These are phyloP conservation scores for Globisporangium canariense DNA, from an alignment of 352 stramenopile species.

Conservation along the genomic window DNA sequence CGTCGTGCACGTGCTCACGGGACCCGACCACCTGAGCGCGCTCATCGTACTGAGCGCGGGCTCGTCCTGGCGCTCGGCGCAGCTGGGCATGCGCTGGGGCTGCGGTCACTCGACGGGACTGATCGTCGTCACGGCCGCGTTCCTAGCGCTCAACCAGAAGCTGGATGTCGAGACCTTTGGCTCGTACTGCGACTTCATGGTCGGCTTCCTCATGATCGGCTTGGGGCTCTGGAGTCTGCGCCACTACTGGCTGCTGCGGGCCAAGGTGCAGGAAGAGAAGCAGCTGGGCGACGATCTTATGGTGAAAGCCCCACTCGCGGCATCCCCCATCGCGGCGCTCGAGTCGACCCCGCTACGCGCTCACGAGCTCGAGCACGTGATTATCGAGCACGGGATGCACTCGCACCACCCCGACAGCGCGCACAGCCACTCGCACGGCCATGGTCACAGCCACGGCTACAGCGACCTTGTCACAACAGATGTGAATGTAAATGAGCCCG, in stretches of 20 bases:
- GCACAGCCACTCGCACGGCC: constrained; percentile 11
- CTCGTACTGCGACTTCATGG: constrained; percentile 64
- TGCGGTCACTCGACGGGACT: constrained; percentile 83
- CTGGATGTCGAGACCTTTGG: constrained; percentile 47
- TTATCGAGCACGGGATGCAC: constrained; percentile 34
- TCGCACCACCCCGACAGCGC: constrained; percentile 17
- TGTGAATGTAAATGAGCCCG: background rate
- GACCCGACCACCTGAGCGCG: constrained; percentile 83
- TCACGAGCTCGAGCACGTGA: constrained; percentile 27
- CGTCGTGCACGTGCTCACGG: constrained; percentile 51
- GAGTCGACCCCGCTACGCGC: constrained; percentile 34
- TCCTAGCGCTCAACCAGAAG: constrained; percentile 50
- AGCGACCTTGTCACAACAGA: background rate
- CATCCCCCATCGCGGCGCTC: constrained; percentile 6
- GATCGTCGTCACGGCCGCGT: constrained; percentile 58
- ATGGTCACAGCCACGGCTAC: constrained; percentile 9
- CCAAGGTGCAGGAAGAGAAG: constrained; percentile 22
- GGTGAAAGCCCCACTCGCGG: background rate
- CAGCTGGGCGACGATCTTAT: constrained; percentile 4
- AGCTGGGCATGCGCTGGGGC: constrained; percentile 86
- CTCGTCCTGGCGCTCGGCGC: constrained; percentile 66
- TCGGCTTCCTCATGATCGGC: constrained; percentile 70
- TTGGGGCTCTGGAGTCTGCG: constrained; percentile 56
- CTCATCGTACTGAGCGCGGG: constrained; percentile 80
- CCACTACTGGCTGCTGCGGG: constrained; percentile 42